Evolutionary conservation across 257 asterid genomes (phyloP), one percentile per base, ranked within the genome.

Genomic region (Nyctanthes arbortristis): DNA sequence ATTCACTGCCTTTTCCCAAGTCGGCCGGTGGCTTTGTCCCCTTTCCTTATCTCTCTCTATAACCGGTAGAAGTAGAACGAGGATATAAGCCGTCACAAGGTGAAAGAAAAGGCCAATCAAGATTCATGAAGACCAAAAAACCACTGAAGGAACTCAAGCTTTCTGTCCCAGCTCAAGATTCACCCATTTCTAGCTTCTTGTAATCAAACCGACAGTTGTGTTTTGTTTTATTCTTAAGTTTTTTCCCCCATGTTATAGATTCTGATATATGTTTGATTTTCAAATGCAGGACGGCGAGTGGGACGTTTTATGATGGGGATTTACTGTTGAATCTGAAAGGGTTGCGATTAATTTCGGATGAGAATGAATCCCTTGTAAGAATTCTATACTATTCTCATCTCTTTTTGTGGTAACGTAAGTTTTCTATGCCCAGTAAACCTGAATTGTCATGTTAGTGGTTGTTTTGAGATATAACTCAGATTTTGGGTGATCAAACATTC

Each of bases 231-330:
- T 69, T 5, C 20, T 7, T 32, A 4, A 8, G 13, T 32, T 67
- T 62, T 60, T 59, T 14, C 31, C 28, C 52, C 4, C 3, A 22
- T 25, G 40, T 66, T 66, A 32, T 20, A 20, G 36, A 13, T 36
- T 24, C 12, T 35, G 65, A 32, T 73, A 25, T 54, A 28, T 28
- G 29, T 57, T 45, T 72, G 3, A 30, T 54, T 59, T 67, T 37
- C 52, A n/a, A 76, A 70, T 69, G 78, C 75, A 93, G 99, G 80
- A 93, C 97, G 60, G 95, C 96, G 0, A 93, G 99, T 65, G 97
- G 99, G 68, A 93, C 99, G 10, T 93, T 93, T 83, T 96, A 87
- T 66, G 96, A 93, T 43, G 97, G 99, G 16, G 96, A 88, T 85
- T 77, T 93, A 43, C 81, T 87, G 56, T 78, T 93, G 73, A 93